Evolutionary conservation across 257 asterid genomes (phyloP).

Genomic region (Anisodus tanguticus): DNA sequence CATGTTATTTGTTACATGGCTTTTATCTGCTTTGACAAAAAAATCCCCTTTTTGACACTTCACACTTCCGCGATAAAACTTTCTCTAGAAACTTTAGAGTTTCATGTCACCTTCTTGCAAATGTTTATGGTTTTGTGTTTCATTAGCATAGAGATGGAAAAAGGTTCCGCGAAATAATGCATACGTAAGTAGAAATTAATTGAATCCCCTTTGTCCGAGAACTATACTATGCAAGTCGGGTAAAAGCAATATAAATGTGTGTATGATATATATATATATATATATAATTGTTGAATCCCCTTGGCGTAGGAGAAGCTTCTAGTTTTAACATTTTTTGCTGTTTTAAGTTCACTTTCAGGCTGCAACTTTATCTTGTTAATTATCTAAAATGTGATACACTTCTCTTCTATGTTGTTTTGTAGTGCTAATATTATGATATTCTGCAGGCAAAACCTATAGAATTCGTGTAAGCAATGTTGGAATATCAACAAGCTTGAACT

Average conservation of each 20-base stretch:
- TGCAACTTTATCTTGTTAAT: neutral
- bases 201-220: too few species aligned
- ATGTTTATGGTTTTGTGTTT: neutral
- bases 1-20: neutral
- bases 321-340: too few species aligned
- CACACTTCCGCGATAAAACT: neutral
- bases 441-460: slow-evolving; percentile 82
- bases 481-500: slow-evolving; percentile 88
- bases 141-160: neutral
- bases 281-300: too few species aligned
- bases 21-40: neutral
- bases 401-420: slow-evolving; percentile 14
- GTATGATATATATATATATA: too few species aligned
- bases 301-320: too few species aligned
- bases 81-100: neutral
- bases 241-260: too few species aligned
- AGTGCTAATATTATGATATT: slow-evolving; percentile 32
- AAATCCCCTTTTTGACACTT: neutral
- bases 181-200: neutral
- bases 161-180: neutral
- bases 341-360: neutral
- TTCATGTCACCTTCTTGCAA: neutral
- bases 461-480: slow-evolving; percentile 95
- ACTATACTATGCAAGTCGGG: too few species aligned
- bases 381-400: slow-evolving; percentile 1